phyloP scores from a whole-genome alignment of 2,329 filamentous ascomycete species.

The Thelonectria blattea region DNA sequence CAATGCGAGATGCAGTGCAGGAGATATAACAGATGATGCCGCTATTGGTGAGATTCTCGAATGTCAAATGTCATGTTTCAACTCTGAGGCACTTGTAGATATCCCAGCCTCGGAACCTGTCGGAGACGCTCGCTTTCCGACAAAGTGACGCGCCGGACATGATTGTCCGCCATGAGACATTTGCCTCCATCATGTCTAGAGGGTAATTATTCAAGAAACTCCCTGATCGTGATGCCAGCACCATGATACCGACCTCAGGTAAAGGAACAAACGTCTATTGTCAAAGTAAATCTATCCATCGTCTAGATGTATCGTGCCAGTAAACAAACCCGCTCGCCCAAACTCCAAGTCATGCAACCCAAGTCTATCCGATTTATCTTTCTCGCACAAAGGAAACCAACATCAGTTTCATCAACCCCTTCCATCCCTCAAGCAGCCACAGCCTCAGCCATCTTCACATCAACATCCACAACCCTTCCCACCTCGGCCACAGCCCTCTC shows the following conservation, averaged over 20 bases:
- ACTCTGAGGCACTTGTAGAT: no score
- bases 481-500: slow-evolving; percentile 9
- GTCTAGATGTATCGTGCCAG: no score
- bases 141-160: background rate
- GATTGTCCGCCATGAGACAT: background rate
- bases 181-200: background rate
- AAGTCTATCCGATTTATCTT: slow-evolving; percentile 7
- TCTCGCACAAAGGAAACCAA: slow-evolving; percentile 2
- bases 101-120: background rate
- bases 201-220: no score
- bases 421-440: slow-evolving; percentile 1
- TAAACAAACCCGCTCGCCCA: no score
- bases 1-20: no score
- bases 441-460: background rate
- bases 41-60: no score
- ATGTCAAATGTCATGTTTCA: no score
- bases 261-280: no score
- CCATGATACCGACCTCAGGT: no score
- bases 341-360: background rate
- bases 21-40: no score
- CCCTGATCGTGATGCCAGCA: no score
- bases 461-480: slow-evolving; percentile 1
- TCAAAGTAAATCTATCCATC: no score
- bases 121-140: background rate
- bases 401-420: background rate